Percentiles rank a stretch among this genome's conserved stretches.
These are phyloP conservation scores for Apostasia shenzhenica DNA, from an alignment of 106 monocot species.

Conservation along the genomic window DNA sequence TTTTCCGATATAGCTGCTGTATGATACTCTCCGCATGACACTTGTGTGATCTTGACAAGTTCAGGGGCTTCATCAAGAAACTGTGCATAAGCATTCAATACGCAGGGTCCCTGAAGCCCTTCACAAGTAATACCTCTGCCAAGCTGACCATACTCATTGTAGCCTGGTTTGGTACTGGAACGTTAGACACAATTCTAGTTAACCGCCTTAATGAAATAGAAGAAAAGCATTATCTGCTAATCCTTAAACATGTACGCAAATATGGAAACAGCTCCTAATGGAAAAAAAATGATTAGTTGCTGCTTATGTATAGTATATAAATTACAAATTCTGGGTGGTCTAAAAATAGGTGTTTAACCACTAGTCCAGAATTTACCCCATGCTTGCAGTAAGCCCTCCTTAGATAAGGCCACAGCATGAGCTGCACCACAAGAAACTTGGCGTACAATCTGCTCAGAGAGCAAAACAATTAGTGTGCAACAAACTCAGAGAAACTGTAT, in stretches of 20 bases:
- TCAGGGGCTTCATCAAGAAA: slow-evolving; percentile 98
- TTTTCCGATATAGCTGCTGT: slow-evolving; percentile 90
- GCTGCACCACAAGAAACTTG: slow-evolving; percentile 95
- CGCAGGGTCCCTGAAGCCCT: slow-evolving; percentile 80
- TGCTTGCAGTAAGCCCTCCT: slow-evolving; percentile 88
- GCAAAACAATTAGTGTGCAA: background rate
- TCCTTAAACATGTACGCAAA: background rate
- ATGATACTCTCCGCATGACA: slow-evolving; percentile 95
- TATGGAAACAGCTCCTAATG: background rate
- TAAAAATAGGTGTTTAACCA: background rate
- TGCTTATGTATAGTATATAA: background rate
- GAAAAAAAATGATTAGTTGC: too few relatives aligned
- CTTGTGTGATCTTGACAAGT: slow-evolving; percentile 71
- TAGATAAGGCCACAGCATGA: slow-evolving; percentile 90
- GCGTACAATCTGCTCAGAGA: slow-evolving; percentile 44
- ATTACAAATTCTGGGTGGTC: background rate
- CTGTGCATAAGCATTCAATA: slow-evolving; percentile 78
- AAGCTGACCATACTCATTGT: slow-evolving; percentile 98
- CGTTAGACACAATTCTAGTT: slow-evolving; percentile 29
- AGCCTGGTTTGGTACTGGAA: slow-evolving; percentile 70
- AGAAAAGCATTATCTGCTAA: background rate
- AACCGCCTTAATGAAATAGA: slow-evolving; percentile 5
- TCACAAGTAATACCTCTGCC: slow-evolving; percentile 98
- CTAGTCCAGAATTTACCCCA: slow-evolving; percentile 61
- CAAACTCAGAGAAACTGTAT: too few relatives aligned